These are phyloP conservation scores for Symmetrospora coprosmae DNA, from an alignment of 768 basidiomycete species.

Conservation along the genomic window DNA sequence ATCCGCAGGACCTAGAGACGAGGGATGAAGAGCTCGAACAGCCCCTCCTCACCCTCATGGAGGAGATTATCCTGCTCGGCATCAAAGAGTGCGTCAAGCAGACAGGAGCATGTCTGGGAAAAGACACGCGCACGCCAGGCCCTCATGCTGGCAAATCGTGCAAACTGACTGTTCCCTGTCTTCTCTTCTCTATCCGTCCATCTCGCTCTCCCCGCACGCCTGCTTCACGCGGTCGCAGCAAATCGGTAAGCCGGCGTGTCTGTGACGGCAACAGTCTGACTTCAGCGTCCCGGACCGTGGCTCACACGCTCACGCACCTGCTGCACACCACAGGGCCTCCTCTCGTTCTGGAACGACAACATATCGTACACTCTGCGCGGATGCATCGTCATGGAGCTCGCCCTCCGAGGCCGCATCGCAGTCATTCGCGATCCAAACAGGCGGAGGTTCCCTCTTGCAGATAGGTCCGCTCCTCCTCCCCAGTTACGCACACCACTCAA, in stretches of 20 bases:
- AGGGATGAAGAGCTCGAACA: constrained; percentile 49
- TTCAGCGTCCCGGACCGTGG: neutral
- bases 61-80: constrained; percentile 84
- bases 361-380: constrained; percentile 98
- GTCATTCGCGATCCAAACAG: constrained; percentile 72
- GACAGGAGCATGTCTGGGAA: neutral
- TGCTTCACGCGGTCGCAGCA: neutral
- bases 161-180: neutral
- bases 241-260: neutral
- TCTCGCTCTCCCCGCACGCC: neutral
- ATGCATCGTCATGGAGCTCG: constrained; percentile 92
- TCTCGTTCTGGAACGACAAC: constrained; percentile 99
- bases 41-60: constrained; percentile 87
- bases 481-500: neutral
- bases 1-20: constrained; percentile 72
- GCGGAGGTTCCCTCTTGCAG: constrained; percentile 56
- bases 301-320: neutral
- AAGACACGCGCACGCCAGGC: neutral
- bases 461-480: constrained; percentile 41
- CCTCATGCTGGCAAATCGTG: no score
- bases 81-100: constrained; percentile 56
- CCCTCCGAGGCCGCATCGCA: constrained; percentile 83
- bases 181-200: neutral
- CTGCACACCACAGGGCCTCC: constrained; percentile 31
- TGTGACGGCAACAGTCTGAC: no score